Evolutionary conservation across 768 basidiomycete species (phyloP).

Genomic region (Leccinum subtestaceum): DNA sequence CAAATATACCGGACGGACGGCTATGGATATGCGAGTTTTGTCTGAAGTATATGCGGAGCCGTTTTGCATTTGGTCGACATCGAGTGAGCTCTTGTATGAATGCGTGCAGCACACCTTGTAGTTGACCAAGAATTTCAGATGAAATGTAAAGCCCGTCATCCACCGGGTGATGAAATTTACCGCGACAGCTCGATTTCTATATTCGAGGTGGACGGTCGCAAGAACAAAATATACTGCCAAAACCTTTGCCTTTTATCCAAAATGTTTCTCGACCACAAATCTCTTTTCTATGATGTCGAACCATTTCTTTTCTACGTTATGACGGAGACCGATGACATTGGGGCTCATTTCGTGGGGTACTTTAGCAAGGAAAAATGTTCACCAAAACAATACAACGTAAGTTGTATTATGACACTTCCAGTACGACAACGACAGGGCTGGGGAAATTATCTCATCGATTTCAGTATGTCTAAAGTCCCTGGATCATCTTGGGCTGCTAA

Average conservation of each 20-base stretch:
- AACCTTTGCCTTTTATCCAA: slow-evolving; percentile 96
- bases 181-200: slow-evolving; percentile 84
- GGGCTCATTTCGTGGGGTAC: slow-evolving; percentile 95
- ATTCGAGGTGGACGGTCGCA: slow-evolving; percentile 97
- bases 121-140: slow-evolving; percentile 48
- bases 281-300: slow-evolving; percentile 98
- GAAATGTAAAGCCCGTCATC: slow-evolving; percentile 93
- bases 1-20: slow-evolving; percentile 84
- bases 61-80: slow-evolving; percentile 83
- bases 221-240: slow-evolving; percentile 99
- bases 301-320: slow-evolving; percentile 99
- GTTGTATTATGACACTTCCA: slow-evolving; percentile 99
- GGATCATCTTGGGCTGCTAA: slow-evolving; percentile 3
- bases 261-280: slow-evolving; percentile 99
- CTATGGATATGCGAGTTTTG: slow-evolving; percentile 99
- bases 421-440: slow-evolving; percentile 93
- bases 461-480: slow-evolving; percentile 55
- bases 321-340: slow-evolving; percentile 84
- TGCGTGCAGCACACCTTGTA: background rate
- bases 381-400: slow-evolving; percentile 94
- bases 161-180: slow-evolving; percentile 98
- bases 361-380: slow-evolving; percentile 99
- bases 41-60: slow-evolving; percentile 95
- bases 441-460: slow-evolving; percentile 97
- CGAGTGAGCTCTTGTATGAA: slow-evolving; percentile 50